Base-by-base conservation (phyloP, 805 yeast genomes). In the Dipodascus albidus region DNA sequence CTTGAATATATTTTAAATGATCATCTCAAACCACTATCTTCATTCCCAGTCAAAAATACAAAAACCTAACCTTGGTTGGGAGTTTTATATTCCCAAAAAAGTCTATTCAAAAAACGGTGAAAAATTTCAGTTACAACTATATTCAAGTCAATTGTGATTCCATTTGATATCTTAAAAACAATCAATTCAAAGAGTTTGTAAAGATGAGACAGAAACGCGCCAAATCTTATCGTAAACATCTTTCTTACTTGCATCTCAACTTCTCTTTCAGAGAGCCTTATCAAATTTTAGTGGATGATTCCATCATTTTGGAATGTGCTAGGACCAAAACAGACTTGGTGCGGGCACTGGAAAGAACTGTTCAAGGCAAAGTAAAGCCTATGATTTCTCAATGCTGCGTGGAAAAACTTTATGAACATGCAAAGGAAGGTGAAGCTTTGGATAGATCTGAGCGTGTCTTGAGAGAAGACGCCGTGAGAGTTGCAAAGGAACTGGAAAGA, bases 341-440 rank as follows among this genome's bases (percentile, higher is more conserved):
- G n/a, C 85, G 86, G 63, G 96, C 93, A 11, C 71, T 93, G 31
- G 74, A 80, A 54, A 73, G 93, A 57, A 87, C 96, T 0, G 71
- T 91, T 14, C 98, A 91, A 66, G 87, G 82, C 11, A 90, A 86
- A 61, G 79, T 82, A 27, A 93, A 91, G 63, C 86, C 87, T 20
- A 67, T 93, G 95, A 85, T 93, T 53, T 88, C 99, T 1, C 98
- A 93, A 67, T 93, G 99, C 66, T 86, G 96, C 61, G 87, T 93
- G 76, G 88, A 88, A 64, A 84, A 86, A 19, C 71, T 93, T 27
- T 93, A 93, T 67, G 75, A 76, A 48, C 20, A 27, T 27, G 33
- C 44, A 14, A 38, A 38, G 15, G 44, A 38, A 14, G 33, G 33
- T 27, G 33, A 27, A 27, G 33, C 9, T 6, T 27, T 27, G 11